phyloP scores from a whole-genome alignment of 2,329 filamentous ascomycete genomes.

The Gyromitra esculenta region DNA sequence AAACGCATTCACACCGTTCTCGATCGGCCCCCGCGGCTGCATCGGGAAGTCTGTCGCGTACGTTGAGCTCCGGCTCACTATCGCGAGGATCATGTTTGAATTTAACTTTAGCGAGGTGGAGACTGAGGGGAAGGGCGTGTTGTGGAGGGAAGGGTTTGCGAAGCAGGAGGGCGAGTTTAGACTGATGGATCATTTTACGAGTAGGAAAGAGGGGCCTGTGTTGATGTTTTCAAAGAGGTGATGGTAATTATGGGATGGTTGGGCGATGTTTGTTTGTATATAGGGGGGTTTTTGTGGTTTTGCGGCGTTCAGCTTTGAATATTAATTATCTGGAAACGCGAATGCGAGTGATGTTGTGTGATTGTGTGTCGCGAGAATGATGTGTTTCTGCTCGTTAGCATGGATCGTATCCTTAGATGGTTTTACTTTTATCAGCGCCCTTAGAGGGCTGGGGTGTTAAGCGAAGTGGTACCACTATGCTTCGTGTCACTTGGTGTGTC shows the following conservation, averaged over 20 bases:
- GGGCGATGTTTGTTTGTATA: background rate
- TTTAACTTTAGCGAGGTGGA: conserved; percentile 66
- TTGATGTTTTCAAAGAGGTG: conserved; percentile 68
- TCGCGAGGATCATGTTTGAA: conserved; percentile 70
- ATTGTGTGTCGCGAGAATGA: background rate
- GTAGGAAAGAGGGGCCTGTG: conserved; percentile 75
- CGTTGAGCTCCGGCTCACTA: conserved; percentile 71
- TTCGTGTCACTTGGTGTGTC: too few relatives aligned
- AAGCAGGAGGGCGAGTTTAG: conserved; percentile 72
- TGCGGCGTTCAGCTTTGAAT: background rate
- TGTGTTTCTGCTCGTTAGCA: too few relatives aligned
- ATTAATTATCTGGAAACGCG: too few relatives aligned
- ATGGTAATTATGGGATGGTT: background rate
- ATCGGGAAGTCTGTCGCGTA: conserved; percentile 77
- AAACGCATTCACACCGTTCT: conserved; percentile 78
- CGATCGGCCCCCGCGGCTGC: conserved; percentile 74
- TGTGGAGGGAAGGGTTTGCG: conserved; percentile 63
- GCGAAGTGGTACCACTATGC: too few relatives aligned
- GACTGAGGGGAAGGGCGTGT: conserved; percentile 63
- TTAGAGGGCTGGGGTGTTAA: too few relatives aligned
- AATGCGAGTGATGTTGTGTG: background rate
- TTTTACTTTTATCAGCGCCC: too few relatives aligned
- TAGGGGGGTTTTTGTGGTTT: too few relatives aligned
- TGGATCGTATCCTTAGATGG: too few relatives aligned
- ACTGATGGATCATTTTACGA: conserved; percentile 77